Evolutionary conservation across 2,329 filamentous ascomycete genomes (phyloP), one percentile per base, ranked within the genome.

Genomic region (Trichoderma atroviride): DNA sequence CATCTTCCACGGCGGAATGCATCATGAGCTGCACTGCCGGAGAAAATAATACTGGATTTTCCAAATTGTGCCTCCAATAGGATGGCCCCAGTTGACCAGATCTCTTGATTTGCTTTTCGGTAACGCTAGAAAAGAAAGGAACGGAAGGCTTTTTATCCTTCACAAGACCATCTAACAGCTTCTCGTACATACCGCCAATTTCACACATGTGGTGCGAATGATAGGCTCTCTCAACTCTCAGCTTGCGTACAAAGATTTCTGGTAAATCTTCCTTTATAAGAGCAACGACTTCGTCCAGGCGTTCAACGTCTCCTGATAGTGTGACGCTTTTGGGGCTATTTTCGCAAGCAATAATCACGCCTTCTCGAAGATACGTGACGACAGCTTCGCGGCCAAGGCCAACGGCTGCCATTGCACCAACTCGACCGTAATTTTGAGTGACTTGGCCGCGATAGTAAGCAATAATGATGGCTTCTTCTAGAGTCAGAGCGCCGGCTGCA

Each of bases 321-420:
- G 85, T 87, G 11, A 84, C 74, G 58, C 81, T 86, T 0, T 78
- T 75, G 0, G 84, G 84, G 47, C 83, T 85, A 76, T 87, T 87
- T 70, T 82, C 80, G 71, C 84, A 85, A 3, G 77, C 81, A 31
- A 81, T 74, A 4, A 70, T 69, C 5, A 75, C 71, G 14, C 53
- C 68, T 3, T 66, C 43, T 7, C 33, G 29, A 22, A 65, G 40
- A 33, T 64, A 64, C 2, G 29, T 10, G 9, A 11, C 13, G 1
- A 47, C 61, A 16, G n/a, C 55, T 29, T 65, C 47, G 4, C 19
- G 40, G 2, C 61, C 56, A 37, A 61, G 40, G 16, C 66, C 67
- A 31, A 61, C 56, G 2, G 67, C 69, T 11, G 67, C 50, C 69
- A 71, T 71, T 2, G 60, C 31, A 10, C 67, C 69, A n/a, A 19